Conservation (phyloP, 495 filamentous ascomycete species). For the Lasiosphaeria ovina region DNA sequence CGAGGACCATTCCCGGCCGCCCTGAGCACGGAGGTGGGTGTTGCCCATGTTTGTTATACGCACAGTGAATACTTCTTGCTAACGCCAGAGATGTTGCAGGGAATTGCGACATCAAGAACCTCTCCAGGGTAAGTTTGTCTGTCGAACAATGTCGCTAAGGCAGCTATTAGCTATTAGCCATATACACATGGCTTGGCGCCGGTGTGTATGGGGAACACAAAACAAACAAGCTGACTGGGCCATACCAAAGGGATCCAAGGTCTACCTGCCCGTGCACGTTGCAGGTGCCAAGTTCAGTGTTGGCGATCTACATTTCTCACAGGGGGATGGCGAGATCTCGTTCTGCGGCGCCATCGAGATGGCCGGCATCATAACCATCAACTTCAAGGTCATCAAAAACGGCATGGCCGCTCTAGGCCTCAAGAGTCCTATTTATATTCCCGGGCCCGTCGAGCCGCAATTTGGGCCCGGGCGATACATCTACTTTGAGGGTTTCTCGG, state of each 20-base stretch:
- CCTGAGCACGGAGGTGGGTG: slow-evolving; percentile 61
- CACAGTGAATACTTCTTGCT: too few species aligned
- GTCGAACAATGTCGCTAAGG: background rate
- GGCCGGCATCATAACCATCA: slow-evolving; percentile 89
- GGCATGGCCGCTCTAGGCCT: slow-evolving; percentile 74
- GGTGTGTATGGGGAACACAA: too few species aligned
- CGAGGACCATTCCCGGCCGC: slow-evolving; percentile 79
- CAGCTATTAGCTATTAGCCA: too few species aligned
- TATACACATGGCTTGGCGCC: too few species aligned
- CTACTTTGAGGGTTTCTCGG: slow-evolving; percentile 93
- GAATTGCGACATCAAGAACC: slow-evolving; percentile 90
- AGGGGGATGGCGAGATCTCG: slow-evolving; percentile 91
- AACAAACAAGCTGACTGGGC: background rate
- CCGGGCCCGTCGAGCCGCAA: slow-evolving; percentile 88
- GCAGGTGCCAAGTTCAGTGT: slow-evolving; percentile 89
- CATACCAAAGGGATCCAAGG: slow-evolving; percentile 65
- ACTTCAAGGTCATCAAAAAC: slow-evolving; percentile 83
- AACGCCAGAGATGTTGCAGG: slow-evolving; percentile 40
- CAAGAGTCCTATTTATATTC: slow-evolving; percentile 85
- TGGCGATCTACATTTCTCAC: slow-evolving; percentile 86
- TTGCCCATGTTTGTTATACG: background rate
- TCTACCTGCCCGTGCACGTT: slow-evolving; percentile 83
- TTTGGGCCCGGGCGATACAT: slow-evolving; percentile 84
- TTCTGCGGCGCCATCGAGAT: slow-evolving; percentile 98
- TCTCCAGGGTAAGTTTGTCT: slow-evolving; percentile 22